Evolutionary conservation across 805 yeast species (phyloP).

Genomic region (Cyberlindnera misumaiensis): DNA sequence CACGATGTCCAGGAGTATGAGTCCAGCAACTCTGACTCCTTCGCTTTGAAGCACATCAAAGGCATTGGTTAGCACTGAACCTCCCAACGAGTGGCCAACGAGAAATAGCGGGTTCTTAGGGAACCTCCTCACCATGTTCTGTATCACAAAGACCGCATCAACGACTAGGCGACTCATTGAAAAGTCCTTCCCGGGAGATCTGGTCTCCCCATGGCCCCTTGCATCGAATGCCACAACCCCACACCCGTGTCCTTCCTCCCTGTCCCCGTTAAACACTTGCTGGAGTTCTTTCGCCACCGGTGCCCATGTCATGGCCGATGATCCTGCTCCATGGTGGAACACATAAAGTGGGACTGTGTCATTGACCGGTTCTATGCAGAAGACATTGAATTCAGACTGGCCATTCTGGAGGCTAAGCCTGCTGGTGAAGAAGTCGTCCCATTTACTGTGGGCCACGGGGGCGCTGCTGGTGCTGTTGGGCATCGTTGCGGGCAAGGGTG

Average conservation of each 20-base stretch:
- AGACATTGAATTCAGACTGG: constrained; percentile 41
- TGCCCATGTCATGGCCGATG: constrained; percentile 75
- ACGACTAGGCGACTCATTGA: constrained; percentile 43
- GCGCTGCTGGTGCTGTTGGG: not conserved
- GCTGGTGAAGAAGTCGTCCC: constrained; percentile 30
- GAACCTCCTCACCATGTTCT: constrained; percentile 25
- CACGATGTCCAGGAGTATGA: constrained; percentile 82
- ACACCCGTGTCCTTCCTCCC: constrained; percentile 32
- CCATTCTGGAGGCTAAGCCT: constrained; percentile 18
- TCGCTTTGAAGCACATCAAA: constrained; percentile 22
- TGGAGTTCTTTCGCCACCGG: constrained; percentile 34
- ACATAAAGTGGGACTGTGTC: constrained; percentile 51
- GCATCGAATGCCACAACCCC: constrained; percentile 73
- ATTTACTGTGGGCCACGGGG: constrained; percentile 6
- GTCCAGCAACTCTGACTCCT: constrained; percentile 43
- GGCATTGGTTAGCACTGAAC: constrained; percentile 65
- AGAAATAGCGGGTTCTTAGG: constrained; percentile 38
- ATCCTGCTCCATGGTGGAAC: constrained; percentile 94
- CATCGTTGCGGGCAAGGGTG: not conserved
- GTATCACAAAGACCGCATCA: constrained; percentile 51
- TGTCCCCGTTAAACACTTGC: constrained; percentile 15
- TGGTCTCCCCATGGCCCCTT: constrained; percentile 75
- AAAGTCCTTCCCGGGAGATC: constrained; percentile 27
- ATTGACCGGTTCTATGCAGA: constrained; percentile 45
- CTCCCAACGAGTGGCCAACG: constrained; percentile 92